phyloP scores from a whole-genome alignment of 2,329 filamentous ascomycete species.

The Balansia obtecta region DNA sequence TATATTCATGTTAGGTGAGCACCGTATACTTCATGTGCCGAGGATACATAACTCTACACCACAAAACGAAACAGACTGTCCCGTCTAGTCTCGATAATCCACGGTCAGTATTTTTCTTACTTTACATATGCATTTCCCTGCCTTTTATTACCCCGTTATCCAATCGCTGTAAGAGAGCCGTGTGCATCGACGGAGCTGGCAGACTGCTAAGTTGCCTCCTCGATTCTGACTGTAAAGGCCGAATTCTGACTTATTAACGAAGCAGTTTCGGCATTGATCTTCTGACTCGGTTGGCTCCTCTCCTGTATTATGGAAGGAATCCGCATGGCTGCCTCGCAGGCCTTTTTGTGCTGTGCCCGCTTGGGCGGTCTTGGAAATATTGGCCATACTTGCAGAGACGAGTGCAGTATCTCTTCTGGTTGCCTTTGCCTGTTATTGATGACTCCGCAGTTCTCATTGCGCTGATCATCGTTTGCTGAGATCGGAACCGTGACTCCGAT shows the following conservation, averaged over 20 bases:
- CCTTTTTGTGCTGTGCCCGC: not conserved
- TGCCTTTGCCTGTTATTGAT: not conserved
- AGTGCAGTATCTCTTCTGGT: constrained; percentile 1
- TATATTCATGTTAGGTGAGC: too few species aligned
- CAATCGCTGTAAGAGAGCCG: too few species aligned
- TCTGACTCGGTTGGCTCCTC: not conserved
- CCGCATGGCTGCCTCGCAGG: constrained; percentile 2
- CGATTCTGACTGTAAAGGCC: constrained; percentile 9
- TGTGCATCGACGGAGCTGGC: too few species aligned
- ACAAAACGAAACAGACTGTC: too few species aligned
- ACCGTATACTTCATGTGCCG: too few species aligned
- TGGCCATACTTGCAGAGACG: constrained; percentile 7
- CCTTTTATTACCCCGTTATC: too few species aligned
- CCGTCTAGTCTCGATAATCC: too few species aligned
- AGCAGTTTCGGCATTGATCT: constrained; percentile 5
- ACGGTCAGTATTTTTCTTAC: too few species aligned
- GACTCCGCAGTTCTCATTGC: not conserved
- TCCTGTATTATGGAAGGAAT: constrained; percentile 9
- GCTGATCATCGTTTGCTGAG: not conserved
- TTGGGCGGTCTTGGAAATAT: not conserved
- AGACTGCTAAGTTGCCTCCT: not conserved
- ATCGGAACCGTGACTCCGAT: not conserved
- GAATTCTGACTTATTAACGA: constrained; percentile 9
- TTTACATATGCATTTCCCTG: too few species aligned
- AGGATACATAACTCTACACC: too few species aligned